Conservation (phyloP, 306 rosid species). For the Sesbania bispinosa region DNA sequence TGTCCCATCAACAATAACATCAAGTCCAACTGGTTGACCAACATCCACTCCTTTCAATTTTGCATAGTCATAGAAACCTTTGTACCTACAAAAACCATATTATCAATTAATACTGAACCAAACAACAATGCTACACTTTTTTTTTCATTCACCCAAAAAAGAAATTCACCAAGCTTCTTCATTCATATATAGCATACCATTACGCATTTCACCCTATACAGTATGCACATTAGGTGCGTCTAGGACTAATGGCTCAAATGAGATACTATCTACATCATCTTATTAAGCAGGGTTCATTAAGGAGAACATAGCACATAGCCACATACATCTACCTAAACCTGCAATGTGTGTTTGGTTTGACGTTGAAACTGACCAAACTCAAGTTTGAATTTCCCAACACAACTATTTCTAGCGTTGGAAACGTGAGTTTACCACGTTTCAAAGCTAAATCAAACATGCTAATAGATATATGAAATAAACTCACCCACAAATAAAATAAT, state of each 20-base stretch:
- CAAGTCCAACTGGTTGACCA: conserved; percentile 75
- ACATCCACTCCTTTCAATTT: conserved; percentile 62
- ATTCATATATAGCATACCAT: neutral
- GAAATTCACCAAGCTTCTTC: neutral
- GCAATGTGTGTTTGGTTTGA: too few relatives aligned
- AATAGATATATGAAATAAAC: conserved; percentile 24
- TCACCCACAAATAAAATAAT: conserved; percentile 95
- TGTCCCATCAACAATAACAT: conserved; percentile 81
- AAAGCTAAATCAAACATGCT: too few relatives aligned
- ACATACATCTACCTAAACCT: neutral
- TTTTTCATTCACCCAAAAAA: neutral
- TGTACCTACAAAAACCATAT: conserved; percentile 60
- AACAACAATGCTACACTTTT: neutral
- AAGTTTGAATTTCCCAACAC: too few relatives aligned
- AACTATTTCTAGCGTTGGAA: too few relatives aligned
- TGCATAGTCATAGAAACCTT: conserved; percentile 74
- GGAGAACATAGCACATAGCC: neutral
- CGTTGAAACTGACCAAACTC: too few relatives aligned
- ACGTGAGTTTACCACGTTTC: too few relatives aligned
- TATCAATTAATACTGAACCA: conserved; percentile 8
- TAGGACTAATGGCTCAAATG: neutral
- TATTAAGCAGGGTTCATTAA: neutral
- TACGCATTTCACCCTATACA: neutral
- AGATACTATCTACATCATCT: neutral
- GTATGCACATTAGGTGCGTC: neutral